Evolutionary conservation across 768 basidiomycete genomes (phyloP).

Genomic region (Lactarius evosmus): DNA sequence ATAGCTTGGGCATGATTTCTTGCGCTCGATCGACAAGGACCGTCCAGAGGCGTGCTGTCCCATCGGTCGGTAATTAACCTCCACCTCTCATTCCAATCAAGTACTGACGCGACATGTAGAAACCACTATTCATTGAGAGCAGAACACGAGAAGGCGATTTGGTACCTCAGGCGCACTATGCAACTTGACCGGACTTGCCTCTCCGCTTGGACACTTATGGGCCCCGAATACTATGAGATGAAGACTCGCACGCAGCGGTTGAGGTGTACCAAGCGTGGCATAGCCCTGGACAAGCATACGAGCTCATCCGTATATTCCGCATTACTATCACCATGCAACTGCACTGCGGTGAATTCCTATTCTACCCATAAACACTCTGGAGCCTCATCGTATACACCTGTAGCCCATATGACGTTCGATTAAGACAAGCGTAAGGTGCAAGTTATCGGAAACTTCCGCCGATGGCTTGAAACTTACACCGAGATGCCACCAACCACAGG

Average conservation of each 20-base stretch:
- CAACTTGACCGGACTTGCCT: slow-evolving; percentile 92
- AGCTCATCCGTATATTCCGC: slow-evolving; percentile 89
- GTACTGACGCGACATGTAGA: slow-evolving; percentile 41
- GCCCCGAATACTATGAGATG: slow-evolving; percentile 98
- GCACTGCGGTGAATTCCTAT: slow-evolving; percentile 66
- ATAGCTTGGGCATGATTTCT: slow-evolving; percentile 86
- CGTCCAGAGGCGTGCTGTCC: slow-evolving; percentile 95
- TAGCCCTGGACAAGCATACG: slow-evolving; percentile 96
- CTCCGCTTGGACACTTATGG: slow-evolving; percentile 98
- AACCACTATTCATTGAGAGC: slow-evolving; percentile 93
- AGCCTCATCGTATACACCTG: slow-evolving; percentile 3
- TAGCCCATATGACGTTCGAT: slow-evolving; percentile 91
- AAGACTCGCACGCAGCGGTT: slow-evolving; percentile 99
- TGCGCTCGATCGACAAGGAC: slow-evolving; percentile 82
- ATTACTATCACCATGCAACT: slow-evolving; percentile 96
- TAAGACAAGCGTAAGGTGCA: slow-evolving; percentile 93
- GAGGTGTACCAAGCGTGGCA: slow-evolving; percentile 99
- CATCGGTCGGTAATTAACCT: slow-evolving; percentile 59
- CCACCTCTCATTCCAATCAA: background rate
- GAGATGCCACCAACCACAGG: too few species aligned
- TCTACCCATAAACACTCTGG: background rate
- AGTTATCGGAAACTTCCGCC: too few species aligned
- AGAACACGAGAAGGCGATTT: slow-evolving; percentile 94
- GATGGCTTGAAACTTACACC: too few species aligned
- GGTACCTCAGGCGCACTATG: slow-evolving; percentile 93